Base-by-base conservation (phyloP, 164 flowering plant genomes). In the Macadamia integrifolia region DNA sequence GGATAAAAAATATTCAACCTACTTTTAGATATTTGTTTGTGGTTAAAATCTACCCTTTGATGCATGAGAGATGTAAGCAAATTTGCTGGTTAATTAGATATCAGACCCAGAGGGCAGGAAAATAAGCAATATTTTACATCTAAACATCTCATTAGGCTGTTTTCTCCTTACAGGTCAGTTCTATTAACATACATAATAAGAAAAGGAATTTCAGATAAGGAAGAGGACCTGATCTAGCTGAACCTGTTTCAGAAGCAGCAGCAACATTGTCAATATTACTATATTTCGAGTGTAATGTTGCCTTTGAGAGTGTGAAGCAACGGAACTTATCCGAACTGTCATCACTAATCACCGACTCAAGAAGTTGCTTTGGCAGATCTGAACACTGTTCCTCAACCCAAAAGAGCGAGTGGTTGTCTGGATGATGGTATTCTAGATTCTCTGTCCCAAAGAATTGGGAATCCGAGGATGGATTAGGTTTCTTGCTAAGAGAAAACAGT, bases 391-490 rank as follows among this genome's bases (percentile, higher is more conserved):
- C 75, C 28, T 62, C 58, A 10, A 72, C 18, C 29, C 48, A 58
- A 50, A 69, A 69, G 15, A 55, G 43, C 49, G 58, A 35, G 58
- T 56, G 13, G 44, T 70, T 67, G 64, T 55, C 46, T 64, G 31
- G 31, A 48, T 53, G 52, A 48, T 53, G 72, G 14, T 57, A 52
- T 64, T 55, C 69, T 46, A 40, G 12, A 42, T 67, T 49, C 30
- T 72, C 66, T 30, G 17, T 23, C 48, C 56, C 72, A 32, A 74
- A 68, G n/a, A 64, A 73, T 23, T 66, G 72, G 62, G 69, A 68
- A 10, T 69, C 62, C 15, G 53, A 53, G 56, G 61, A 64, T 46
- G 72, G 72, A 65, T 64, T 65, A 44, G 72, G 72, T 29, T 69
- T 64, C 52, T 73, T 59, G 66, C 66, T 69, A 56, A 73, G 72